phyloP scores from a whole-genome alignment of 2,329 filamentous ascomycete species.

The Blastomyces emzantsi region DNA sequence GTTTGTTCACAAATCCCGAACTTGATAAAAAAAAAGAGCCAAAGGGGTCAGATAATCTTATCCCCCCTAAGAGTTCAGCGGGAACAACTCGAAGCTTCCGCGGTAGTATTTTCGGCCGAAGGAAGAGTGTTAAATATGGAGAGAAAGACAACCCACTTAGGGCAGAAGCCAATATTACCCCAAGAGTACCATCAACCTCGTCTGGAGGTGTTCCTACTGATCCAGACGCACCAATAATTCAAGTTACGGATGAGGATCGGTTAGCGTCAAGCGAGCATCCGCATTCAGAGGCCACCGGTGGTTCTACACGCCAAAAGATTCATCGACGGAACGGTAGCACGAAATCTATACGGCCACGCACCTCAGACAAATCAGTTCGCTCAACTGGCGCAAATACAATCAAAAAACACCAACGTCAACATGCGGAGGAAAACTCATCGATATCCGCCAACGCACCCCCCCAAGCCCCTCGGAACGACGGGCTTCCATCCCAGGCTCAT shows the following conservation, averaged over 20 bases:
- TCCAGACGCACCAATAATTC: slow-evolving; percentile 57
- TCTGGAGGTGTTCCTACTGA: slow-evolving; percentile 19
- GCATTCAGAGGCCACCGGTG: slow-evolving; percentile 15
- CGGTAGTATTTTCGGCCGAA: slow-evolving; percentile 69
- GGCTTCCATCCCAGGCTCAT: slow-evolving; percentile 17
- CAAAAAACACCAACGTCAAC: slow-evolving; percentile 8
- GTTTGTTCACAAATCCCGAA: slow-evolving; percentile 62
- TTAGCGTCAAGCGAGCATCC: slow-evolving; percentile 23
- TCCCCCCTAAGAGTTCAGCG: slow-evolving; percentile 58
- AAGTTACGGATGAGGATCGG: slow-evolving; percentile 59
- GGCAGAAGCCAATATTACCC: slow-evolving; percentile 18
- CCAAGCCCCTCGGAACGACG: slow-evolving; percentile 7
- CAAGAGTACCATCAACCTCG: slow-evolving; percentile 19
- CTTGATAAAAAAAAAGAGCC: slow-evolving; percentile 22
- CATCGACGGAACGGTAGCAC: slow-evolving; percentile 28
- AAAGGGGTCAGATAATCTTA: slow-evolving; percentile 32
- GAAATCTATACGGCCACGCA: slow-evolving; percentile 20
- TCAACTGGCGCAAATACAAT: slow-evolving; percentile 1
- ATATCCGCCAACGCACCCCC: not conserved
- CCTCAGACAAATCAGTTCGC: slow-evolving; percentile 18
- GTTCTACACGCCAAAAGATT: slow-evolving; percentile 22
- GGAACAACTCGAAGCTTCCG: slow-evolving; percentile 61
- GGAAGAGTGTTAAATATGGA: slow-evolving; percentile 40
- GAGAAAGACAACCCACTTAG: slow-evolving; percentile 38
- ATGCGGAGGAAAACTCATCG: slow-evolving; percentile 2